Percentiles rank a stretch among this genome's conserved stretches.
Evolutionary conservation across 2,329 filamentous ascomycete genomes (phyloP).

Genomic region (Capronia coronata): DNA sequence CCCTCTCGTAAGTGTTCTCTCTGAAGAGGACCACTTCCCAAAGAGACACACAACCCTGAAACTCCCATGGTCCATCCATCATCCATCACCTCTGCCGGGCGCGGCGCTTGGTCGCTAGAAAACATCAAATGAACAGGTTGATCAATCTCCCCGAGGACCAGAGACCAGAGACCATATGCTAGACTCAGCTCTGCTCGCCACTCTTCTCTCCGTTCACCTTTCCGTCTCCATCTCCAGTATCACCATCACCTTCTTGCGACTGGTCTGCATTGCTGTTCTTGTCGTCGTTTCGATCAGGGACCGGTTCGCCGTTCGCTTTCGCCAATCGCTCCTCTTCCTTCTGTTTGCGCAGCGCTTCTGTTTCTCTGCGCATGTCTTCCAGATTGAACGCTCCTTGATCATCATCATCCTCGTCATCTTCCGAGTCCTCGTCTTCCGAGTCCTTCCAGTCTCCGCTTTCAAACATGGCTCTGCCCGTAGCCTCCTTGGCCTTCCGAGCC

Average conservation of each 20-base stretch:
- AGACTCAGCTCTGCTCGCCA: conserved; percentile 11
- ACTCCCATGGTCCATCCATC: not conserved
- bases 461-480: conserved; percentile 88
- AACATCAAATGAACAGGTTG: not conserved
- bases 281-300: conserved; percentile 18
- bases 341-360: conserved; percentile 63
- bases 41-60: too few relatives aligned
- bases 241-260: conserved; percentile 13
- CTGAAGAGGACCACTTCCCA: too few relatives aligned
- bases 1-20: too few relatives aligned
- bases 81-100: not conserved
- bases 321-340: conserved; percentile 68
- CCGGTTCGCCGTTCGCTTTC: conserved; percentile 31
- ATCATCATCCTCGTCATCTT: conserved; percentile 55
- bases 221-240: conserved; percentile 12
- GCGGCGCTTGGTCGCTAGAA: conserved; percentile 9
- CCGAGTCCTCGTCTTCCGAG: conserved; percentile 57
- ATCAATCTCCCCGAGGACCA: not conserved
- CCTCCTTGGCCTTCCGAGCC: conserved; percentile 85
- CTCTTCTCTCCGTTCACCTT: conserved; percentile 14
- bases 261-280: conserved; percentile 11
- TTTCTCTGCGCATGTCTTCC: conserved; percentile 75
- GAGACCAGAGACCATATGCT: not conserved
- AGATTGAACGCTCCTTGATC: conserved; percentile 62
- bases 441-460: conserved; percentile 89